Percentiles rank a stretch among this genome's conserved stretches.
These are phyloP conservation scores for Metschnikowia baotianmanensis DNA, from an alignment of 805 yeast species.

Conservation along the genomic window DNA sequence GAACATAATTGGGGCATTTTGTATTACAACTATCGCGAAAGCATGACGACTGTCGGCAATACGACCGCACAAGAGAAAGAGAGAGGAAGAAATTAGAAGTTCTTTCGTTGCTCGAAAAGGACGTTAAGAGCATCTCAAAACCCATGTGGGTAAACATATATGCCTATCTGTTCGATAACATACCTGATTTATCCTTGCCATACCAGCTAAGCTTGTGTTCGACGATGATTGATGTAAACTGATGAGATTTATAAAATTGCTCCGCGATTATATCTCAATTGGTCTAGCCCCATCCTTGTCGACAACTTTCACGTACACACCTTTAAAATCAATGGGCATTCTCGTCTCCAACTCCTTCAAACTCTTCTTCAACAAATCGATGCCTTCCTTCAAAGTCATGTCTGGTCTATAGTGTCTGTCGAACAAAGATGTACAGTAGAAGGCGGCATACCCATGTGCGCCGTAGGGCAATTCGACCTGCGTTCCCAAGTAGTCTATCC, in stretches of 20 bases:
- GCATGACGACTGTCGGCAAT: too few species aligned
- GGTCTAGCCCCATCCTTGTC: conserved; percentile 58
- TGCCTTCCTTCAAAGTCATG: conserved; percentile 74
- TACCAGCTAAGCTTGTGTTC: too few species aligned
- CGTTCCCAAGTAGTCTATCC: conserved; percentile 94
- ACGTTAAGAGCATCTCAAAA: too few species aligned
- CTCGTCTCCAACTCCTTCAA: conserved; percentile 75
- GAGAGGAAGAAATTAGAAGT: too few species aligned
- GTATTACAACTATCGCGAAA: too few species aligned
- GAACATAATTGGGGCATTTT: too few species aligned
- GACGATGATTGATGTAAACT: too few species aligned
- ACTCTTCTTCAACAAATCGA: conserved; percentile 69
- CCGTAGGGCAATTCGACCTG: conserved; percentile 90
- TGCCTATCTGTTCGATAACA: too few species aligned
- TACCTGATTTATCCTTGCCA: too few species aligned
- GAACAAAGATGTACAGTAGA: conserved; percentile 83
- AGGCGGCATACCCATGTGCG: conserved; percentile 98
- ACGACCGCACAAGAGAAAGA: too few species aligned
- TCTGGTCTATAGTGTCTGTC: conserved; percentile 87
- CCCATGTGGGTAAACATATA: too few species aligned
- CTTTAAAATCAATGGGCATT: conserved; percentile 94
- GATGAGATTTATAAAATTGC: not conserved
- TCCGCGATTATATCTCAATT: conserved; percentile 23
- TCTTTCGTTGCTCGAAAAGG: too few species aligned
- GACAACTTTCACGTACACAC: conserved; percentile 66